Conservation (phyloP, 352 stramenopile species). For the Pythium scleroteichum region DNA sequence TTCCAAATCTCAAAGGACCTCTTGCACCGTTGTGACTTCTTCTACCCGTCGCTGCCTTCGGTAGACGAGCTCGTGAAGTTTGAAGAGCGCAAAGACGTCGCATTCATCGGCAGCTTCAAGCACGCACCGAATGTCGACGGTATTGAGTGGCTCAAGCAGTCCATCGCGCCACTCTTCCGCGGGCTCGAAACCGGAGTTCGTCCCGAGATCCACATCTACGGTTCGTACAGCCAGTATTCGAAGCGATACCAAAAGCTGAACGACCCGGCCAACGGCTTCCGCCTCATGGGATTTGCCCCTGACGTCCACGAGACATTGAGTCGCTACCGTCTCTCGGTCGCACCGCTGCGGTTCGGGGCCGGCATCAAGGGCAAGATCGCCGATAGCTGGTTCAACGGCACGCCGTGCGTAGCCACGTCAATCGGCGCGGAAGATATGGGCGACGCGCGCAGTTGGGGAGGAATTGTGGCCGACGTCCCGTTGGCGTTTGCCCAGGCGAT, state of each 20-base stretch:
- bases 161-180: conserved; percentile 59
- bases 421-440: conserved; percentile 90
- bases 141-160: conserved; percentile 65
- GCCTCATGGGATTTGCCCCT: conserved; percentile 80
- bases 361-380: conserved; percentile 96
- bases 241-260: conserved; percentile 55
- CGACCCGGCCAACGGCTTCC: conserved; percentile 47
- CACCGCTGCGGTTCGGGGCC: conserved; percentile 91
- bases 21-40: conserved; percentile 70
- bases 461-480: conserved; percentile 47
- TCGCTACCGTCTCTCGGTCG: conserved; percentile 76
- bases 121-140: conserved; percentile 92
- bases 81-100: conserved; percentile 58
- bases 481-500: conserved; percentile 46
- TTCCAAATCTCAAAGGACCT: conserved; percentile 56
- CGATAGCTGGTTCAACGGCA: conserved; percentile 90
- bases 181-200: conserved; percentile 12
- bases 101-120: conserved; percentile 92
- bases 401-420: conserved; percentile 88
- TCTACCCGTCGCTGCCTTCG: conserved; percentile 45
- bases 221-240: conserved; percentile 60
- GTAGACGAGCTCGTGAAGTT: conserved; percentile 33
- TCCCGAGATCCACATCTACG: conserved; percentile 86
- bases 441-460: conserved; percentile 41
- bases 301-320: conserved; percentile 74